Conservation (phyloP, 2,329 filamentous ascomycete species). For the Fusarium musae region DNA sequence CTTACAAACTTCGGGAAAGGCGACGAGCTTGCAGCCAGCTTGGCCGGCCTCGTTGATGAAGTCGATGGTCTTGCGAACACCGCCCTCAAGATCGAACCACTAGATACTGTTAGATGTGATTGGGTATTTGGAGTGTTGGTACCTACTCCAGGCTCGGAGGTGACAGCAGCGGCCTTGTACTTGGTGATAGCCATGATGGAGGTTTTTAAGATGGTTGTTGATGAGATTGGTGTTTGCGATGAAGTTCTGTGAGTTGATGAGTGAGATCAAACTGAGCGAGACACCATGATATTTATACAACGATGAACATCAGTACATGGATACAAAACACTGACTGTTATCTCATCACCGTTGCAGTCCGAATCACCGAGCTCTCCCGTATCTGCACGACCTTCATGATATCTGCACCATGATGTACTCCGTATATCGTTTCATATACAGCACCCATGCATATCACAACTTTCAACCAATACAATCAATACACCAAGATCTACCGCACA, state of each 20-base stretch:
- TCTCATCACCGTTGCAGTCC: background rate
- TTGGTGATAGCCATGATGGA: slow-evolving; percentile 38
- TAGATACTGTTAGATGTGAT: background rate
- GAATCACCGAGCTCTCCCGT: slow-evolving; percentile 8
- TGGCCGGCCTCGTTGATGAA: slow-evolving; percentile 66
- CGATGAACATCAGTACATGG: accelerated
- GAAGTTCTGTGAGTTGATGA: background rate
- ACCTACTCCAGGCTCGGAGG: slow-evolving; percentile 35
- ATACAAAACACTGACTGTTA: background rate
- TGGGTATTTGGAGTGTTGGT: accelerated
- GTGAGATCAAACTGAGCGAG: background rate
- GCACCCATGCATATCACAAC: background rate
- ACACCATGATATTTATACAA: slow-evolving; percentile 10
- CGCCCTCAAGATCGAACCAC: slow-evolving; percentile 67
- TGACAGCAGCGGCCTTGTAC: slow-evolving; percentile 42
- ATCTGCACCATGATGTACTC: background rate
- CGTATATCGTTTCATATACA: background rate
- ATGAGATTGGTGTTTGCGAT: background rate
- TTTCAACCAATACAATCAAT: background rate
- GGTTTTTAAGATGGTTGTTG: background rate
- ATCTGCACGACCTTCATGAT: slow-evolving; percentile 15
- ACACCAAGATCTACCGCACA: background rate
- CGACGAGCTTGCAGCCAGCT: slow-evolving; percentile 64
- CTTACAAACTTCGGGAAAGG: slow-evolving; percentile 62
- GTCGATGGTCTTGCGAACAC: slow-evolving; percentile 65